Base-by-base conservation (phyloP, 2,329 filamentous ascomycete species). In the Stachybotrys chlorohalonatus region DNA sequence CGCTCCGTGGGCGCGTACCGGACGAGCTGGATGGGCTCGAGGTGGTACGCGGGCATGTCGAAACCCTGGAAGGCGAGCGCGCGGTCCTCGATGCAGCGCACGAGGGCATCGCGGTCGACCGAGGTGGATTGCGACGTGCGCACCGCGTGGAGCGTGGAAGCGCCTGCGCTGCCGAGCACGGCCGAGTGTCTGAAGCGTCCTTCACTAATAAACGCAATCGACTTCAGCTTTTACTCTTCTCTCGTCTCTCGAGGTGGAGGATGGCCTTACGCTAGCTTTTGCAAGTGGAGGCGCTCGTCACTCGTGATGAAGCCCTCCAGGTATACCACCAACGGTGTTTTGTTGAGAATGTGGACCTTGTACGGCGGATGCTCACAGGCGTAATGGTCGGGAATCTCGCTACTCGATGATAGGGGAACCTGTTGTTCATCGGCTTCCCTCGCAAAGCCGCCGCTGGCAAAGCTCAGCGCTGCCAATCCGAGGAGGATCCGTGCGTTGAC, bases 261-360 rank as follows among this genome's bases (percentile, higher is more conserved):
- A 47, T 11, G 16, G 53, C 64, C 66, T 31, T 57, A 75, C 73
- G 73, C 75, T n/a, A 75, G 63, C 1, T 68, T 64, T 32, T 72
- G 67, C 7, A 80, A 63, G 58, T 78, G 72, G 11, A 60, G 56
- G 1, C 72, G 66, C 61, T 80, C 77, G 1, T 65, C 60, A 6
- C 62, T 53, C 0, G 73, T 75, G 31, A 80, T 53, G 56, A 80
- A 79, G 59, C 73, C 68, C 58, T 70, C 68, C 24, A 80, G 67
- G 61, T 80, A 80, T 39, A 80, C 71, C 2, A 79, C 73, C 3
- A 79, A 64, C 7, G 77, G 77, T 5, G 75, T 76, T 46, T 72
- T 72, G 30, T 75, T 79, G 8, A 78, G 63, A 24, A 78, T 64
- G 55, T 73, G 73, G 11, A 71, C 63, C 39, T 73, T 68, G 62